phyloP scores from a whole-genome alignment of 129 eudicot species.

The Smallanthus sonchifolius region DNA sequence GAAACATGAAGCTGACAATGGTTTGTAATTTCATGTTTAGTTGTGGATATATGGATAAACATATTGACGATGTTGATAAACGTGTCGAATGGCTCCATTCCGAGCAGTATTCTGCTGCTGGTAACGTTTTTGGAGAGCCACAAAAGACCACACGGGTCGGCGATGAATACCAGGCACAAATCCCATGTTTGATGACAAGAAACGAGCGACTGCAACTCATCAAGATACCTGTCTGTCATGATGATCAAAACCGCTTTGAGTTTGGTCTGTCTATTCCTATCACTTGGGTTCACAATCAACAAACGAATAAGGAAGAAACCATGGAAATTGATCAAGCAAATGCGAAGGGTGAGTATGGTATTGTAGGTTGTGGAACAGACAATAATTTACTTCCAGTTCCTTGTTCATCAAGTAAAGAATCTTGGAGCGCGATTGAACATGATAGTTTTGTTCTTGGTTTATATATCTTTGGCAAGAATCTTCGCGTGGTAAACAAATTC shows the following conservation, averaged over 20 bases:
- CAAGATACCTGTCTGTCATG: constrained; percentile 14
- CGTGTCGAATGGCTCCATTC: constrained; percentile 28
- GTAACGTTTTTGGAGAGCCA: constrained; percentile 38
- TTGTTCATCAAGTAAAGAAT: constrained; percentile 24
- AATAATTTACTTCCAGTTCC: constrained; percentile 30
- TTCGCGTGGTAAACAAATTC: constrained; percentile 39
- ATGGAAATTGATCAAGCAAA: neutral
- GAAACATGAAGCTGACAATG: neutral
- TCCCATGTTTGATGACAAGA: constrained; percentile 36
- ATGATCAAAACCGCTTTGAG: constrained; percentile 4
- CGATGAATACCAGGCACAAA: constrained; percentile 45
- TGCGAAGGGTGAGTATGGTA: constrained; percentile 5
- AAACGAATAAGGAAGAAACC: neutral
- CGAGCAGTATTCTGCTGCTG: constrained; percentile 24
- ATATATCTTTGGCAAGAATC: constrained; percentile 59
- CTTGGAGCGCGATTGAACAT: constrained; percentile 48
- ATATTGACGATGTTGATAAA: constrained; percentile 23
- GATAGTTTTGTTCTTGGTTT: constrained; percentile 54
- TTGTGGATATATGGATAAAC: constrained; percentile 25
- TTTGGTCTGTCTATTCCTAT: constrained; percentile 41
- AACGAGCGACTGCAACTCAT: constrained; percentile 23
- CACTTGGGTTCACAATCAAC: constrained; percentile 36
- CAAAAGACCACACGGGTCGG: constrained; percentile 42
- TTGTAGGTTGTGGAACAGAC: constrained; percentile 1
- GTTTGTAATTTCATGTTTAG: constrained; percentile 3